These are phyloP conservation scores for Glarea lozoyensis DNA, from an alignment of 495 filamentous ascomycete genomes.

Conservation along the genomic window DNA sequence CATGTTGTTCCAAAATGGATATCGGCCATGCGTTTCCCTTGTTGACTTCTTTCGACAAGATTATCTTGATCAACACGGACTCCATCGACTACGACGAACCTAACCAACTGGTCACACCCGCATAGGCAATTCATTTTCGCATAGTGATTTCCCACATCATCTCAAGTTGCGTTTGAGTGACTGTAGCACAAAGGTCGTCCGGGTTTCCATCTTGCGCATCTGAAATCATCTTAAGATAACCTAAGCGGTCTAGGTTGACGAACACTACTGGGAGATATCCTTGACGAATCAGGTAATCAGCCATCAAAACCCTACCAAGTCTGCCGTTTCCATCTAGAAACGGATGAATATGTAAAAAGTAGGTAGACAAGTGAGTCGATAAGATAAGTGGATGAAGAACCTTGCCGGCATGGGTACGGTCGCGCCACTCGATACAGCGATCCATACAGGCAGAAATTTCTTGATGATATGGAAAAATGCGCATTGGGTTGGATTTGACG, in stretches of 20 bases:
- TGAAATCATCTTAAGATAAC: slow-evolving; percentile 10
- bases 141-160: slow-evolving; percentile 3
- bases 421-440: slow-evolving; percentile 8
- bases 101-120: too few species aligned
- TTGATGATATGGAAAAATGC: slow-evolving; percentile 12
- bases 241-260: slow-evolving; percentile 2
- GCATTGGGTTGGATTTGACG: slow-evolving; percentile 6
- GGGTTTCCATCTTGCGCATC: slow-evolving; percentile 11
- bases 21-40: too few species aligned
- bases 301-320: slow-evolving; percentile 7
- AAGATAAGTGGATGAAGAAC: slow-evolving; percentile 9
- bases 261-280: slow-evolving; percentile 14
- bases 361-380: not conserved
- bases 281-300: slow-evolving; percentile 15
- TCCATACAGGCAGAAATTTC: slow-evolving; percentile 13
- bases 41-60: too few species aligned
- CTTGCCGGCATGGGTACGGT: slow-evolving; percentile 3
- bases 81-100: too few species aligned
- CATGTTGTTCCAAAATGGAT: too few species aligned
- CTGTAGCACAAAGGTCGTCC: slow-evolving; percentile 4
- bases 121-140: slow-evolving; percentile 2
- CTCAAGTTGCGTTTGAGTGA: slow-evolving; percentile 10
- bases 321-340: slow-evolving; percentile 14
- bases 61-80: too few species aligned
- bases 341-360: slow-evolving; percentile 12